Evolutionary conservation across 2,329 filamentous ascomycete species (phyloP).

Genomic region (Arthrobotrys musiformis): DNA sequence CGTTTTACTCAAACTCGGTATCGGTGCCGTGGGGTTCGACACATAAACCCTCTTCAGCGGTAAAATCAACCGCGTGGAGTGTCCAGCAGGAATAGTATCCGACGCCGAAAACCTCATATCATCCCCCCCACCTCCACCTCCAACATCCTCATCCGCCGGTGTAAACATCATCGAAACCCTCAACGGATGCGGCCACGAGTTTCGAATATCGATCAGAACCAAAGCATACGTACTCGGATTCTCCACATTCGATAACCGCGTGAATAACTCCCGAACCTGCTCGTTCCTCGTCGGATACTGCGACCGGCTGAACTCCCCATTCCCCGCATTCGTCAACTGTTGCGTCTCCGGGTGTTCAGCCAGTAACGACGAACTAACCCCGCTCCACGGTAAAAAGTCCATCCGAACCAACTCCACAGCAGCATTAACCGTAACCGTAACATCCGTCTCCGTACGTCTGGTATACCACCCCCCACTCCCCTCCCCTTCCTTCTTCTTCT

Average conservation of each 20-base stretch:
- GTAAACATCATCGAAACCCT: slow-evolving; percentile 70
- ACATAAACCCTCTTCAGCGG: slow-evolving; percentile 80
- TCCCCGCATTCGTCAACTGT: slow-evolving; percentile 59
- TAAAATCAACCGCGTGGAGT: slow-evolving; percentile 78
- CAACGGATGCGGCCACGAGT: slow-evolving; percentile 85
- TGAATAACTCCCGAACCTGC: slow-evolving; percentile 65
- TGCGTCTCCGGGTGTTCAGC: slow-evolving; percentile 29
- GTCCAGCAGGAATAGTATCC: slow-evolving; percentile 73
- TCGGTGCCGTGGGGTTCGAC: slow-evolving; percentile 78
- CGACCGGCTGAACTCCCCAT: slow-evolving; percentile 60
- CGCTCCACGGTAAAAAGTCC: slow-evolving; percentile 79
- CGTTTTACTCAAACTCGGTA: slow-evolving; percentile 82
- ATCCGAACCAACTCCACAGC: slow-evolving; percentile 84
- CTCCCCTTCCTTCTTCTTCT: slow-evolving; percentile 65
- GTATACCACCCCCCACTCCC: slow-evolving; percentile 82
- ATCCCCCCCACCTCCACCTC: slow-evolving; percentile 60
- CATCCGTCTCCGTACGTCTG: slow-evolving; percentile 79
- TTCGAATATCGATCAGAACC: slow-evolving; percentile 83
- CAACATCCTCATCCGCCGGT: slow-evolving; percentile 53
- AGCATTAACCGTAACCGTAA: slow-evolving; percentile 90
- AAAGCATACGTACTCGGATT: slow-evolving; percentile 76
- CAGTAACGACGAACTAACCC: slow-evolving; percentile 65
- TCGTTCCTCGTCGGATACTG: slow-evolving; percentile 56
- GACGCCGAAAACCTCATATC: slow-evolving; percentile 63
- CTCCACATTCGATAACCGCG: slow-evolving; percentile 63